Evolutionary conservation across 305 asterid genomes (phyloP).

Genomic region (Rubia balearica): DNA sequence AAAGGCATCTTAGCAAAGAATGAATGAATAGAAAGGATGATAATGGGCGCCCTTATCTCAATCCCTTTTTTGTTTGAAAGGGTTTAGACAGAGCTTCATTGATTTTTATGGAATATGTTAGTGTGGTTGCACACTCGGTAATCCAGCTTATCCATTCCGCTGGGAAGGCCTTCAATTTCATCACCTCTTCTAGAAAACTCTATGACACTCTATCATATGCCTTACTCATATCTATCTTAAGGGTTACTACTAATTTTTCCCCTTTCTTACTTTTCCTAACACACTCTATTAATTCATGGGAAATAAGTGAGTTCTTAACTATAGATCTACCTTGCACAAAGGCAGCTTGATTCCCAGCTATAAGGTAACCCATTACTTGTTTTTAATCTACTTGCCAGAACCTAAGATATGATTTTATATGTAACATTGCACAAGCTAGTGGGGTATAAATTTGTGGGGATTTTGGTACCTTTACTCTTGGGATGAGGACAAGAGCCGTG

Average conservation of each 20-base stretch:
- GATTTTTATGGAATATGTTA: no score
- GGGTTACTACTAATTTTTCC: background rate
- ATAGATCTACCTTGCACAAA: background rate
- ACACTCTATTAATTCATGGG: background rate
- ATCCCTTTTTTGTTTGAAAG: background rate
- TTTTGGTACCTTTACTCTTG: background rate
- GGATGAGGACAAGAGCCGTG: background rate
- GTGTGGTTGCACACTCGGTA: background rate
- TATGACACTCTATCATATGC: background rate
- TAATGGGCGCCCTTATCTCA: background rate
- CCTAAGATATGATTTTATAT: no score
- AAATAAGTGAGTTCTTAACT: background rate
- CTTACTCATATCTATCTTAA: background rate
- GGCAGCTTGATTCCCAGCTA: background rate
- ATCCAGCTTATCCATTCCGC: background rate
- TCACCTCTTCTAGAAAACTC: background rate
- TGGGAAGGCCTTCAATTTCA: background rate
- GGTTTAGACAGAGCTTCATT: no score
- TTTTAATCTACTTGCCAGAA: no score
- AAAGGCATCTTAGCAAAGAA: no score
- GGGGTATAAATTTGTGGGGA: background rate
- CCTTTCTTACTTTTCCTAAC: background rate
- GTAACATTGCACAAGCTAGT: background rate
- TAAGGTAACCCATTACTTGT: no score
- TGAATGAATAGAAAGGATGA: background rate